A percentile compares a stretch with the other conserved stretches of the same genome.
These are phyloP conservation scores for Phoma sp. DNA, from an alignment of 2,329 filamentous ascomycete genomes.

Conservation along the genomic window DNA sequence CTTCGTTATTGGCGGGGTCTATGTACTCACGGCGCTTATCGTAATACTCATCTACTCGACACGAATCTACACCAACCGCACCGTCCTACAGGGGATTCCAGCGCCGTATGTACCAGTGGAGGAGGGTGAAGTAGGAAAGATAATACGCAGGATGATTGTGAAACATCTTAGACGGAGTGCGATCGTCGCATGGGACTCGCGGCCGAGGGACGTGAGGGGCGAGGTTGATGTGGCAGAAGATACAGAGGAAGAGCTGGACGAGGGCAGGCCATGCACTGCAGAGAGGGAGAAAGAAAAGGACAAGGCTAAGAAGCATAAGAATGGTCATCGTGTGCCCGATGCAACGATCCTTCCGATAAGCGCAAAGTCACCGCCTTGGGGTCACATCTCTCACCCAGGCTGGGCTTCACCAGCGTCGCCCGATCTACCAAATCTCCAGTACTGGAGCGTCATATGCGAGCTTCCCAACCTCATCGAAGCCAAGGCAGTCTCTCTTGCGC, in stretches of 20 bases:
- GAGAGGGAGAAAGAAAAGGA: conserved; percentile 40
- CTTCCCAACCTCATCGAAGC: conserved; percentile 91
- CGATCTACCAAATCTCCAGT: conserved; percentile 83
- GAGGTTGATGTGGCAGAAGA: conserved; percentile 46
- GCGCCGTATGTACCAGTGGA: conserved; percentile 87
- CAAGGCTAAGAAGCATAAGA: conserved; percentile 39
- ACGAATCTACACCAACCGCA: conserved; percentile 86
- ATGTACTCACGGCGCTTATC: conserved; percentile 74
- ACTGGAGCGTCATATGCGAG: conserved; percentile 80
- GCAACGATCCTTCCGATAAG: conserved; percentile 51
- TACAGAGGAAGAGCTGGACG: conserved; percentile 20
- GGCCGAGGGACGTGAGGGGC: conserved; percentile 67
- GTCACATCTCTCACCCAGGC: conserved; percentile 81
- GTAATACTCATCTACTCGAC: conserved; percentile 79
- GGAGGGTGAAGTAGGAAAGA: conserved; percentile 78
- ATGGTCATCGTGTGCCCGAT: conserved; percentile 29
- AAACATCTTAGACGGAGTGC: conserved; percentile 78
- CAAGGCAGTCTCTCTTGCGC: conserved; percentile 86
- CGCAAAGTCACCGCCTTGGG: conserved; percentile 70
- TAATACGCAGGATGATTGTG: conserved; percentile 77
- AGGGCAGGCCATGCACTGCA: conserved; percentile 28
- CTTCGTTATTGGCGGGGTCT: conserved; percentile 79
- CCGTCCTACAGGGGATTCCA: conserved; percentile 80
- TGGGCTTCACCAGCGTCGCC: conserved; percentile 83
- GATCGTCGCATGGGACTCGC: conserved; percentile 78